A percentile compares a stretch with the other conserved stretches of the same genome.
These are phyloP conservation scores for Coccomyxa subellipsoidea DNA, from an alignment of 163 green algal species.

Conservation along the genomic window DNA sequence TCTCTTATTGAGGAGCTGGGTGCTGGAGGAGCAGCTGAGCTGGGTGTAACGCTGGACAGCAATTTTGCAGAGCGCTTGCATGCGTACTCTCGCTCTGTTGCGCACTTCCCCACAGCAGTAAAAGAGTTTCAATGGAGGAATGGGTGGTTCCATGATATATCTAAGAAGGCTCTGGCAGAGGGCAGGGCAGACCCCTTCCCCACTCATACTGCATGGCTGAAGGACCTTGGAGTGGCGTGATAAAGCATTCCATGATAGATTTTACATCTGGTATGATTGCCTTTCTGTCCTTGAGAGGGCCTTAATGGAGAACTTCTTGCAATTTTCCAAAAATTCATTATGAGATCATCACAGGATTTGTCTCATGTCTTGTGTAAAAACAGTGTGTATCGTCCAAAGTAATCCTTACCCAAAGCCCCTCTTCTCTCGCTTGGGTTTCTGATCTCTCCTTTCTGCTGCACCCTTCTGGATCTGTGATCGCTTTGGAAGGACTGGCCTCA, in stretches of 20 bases:
- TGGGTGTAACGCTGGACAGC: slow-evolving; percentile 64
- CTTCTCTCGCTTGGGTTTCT: neutral
- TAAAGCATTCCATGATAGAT: neutral
- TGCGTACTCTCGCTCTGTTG: slow-evolving; percentile 87
- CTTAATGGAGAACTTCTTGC: too few species aligned
- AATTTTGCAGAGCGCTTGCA: slow-evolving; percentile 72
- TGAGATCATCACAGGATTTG: too few species aligned
- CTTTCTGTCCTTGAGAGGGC: neutral
- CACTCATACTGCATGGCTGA: slow-evolving; percentile 78
- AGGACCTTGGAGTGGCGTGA: slow-evolving; percentile 75
- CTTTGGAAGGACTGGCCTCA: neutral
- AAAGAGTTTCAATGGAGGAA: slow-evolving; percentile 98
- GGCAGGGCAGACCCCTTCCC: slow-evolving; percentile 86
- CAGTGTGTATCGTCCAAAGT: too few species aligned
- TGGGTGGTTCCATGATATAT: slow-evolving; percentile 90
- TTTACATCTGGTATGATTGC: neutral
- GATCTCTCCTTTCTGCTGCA: neutral
- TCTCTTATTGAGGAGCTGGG: slow-evolving; percentile 71
- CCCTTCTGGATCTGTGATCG: neutral
- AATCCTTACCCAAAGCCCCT: neutral
- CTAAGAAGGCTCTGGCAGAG: slow-evolving; percentile 41
- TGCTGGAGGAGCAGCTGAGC: slow-evolving; percentile 51
- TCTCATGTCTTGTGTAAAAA: too few species aligned
- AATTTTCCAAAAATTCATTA: too few species aligned
- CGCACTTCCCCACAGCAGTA: slow-evolving; percentile 95